Percentiles rank a stretch among this genome's conserved stretches.
Evolutionary conservation across 1,284 basidiomycete genomes (phyloP).

Genomic region (Ustilago xerochloae): DNA sequence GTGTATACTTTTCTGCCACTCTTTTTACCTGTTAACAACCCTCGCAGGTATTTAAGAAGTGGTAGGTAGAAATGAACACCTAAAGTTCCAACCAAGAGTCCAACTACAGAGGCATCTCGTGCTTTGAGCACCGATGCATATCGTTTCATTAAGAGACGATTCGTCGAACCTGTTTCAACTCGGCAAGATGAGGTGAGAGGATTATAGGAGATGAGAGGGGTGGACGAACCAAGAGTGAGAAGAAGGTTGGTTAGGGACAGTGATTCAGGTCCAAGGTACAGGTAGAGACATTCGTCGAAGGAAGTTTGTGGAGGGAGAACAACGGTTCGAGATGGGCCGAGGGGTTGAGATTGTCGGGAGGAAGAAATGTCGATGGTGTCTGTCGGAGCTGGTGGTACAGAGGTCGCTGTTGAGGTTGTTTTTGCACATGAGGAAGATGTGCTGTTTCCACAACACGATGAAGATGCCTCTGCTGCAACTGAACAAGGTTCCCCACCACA

Average conservation of each 20-base stretch:
- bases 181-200: constrained; percentile 72
- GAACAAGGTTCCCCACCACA: not conserved
- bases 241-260: constrained; percentile 86
- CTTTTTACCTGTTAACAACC: constrained; percentile 70
- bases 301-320: constrained; percentile 14
- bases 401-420: constrained; percentile 33
- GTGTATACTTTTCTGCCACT: constrained; percentile 82
- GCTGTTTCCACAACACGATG: constrained; percentile 15
- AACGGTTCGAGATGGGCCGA: constrained; percentile 37
- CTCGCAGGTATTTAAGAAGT: constrained; percentile 49
- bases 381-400: constrained; percentile 54
- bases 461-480: not conserved
- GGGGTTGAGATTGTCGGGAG: constrained; percentile 53
- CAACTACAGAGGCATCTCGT: constrained; percentile 90
- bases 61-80: constrained; percentile 73
- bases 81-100: constrained; percentile 92
- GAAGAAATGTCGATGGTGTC: constrained; percentile 43
- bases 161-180: constrained; percentile 74
- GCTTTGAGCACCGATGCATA: constrained; percentile 89
- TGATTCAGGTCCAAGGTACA: constrained; percentile 87
- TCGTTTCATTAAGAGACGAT: constrained; percentile 88
- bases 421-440: constrained; percentile 7
- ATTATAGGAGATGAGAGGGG: constrained; percentile 78
- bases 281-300: constrained; percentile 69
- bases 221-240: constrained; percentile 53